Evolutionary conservation across 208 protist genomes (phyloP), one percentile per base, ranked within the genome.

Genomic region (Crithidia brevicula): DNA sequence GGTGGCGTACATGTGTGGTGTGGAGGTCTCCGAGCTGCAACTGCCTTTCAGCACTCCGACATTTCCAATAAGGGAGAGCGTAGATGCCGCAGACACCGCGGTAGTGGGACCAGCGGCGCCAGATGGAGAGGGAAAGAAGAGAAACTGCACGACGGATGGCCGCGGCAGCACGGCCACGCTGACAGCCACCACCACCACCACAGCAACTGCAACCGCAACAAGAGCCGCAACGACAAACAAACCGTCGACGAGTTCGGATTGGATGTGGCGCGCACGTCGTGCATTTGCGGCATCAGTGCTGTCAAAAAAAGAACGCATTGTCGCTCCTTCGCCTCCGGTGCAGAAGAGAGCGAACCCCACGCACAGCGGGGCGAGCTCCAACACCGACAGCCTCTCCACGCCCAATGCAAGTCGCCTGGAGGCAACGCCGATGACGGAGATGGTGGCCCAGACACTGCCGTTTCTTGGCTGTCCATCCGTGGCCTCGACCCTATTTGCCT

Each of bases 391-490:
- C 20, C 27, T 36, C 9, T 27, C 40, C 40, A 25, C 42, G 15
- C 1, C 30, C 3, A 15, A 16, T 13, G 0, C 36, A 2, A 40
- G 16, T 25, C 23, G 31, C 20, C 8, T n/a, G 3, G 47, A 16
- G 47, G 2, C 27, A 23, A 3, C 49, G 49, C 49, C 61, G 33
- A 20, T 49, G 49, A 58, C 61, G 1, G 49, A 27, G 22, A 49
- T 54, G 34, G 61, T 67, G 61, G 61, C 61, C 13, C 46, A 67
- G 36, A n/a, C 61, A 36, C 36, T 67, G 34, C 36, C 49, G 15
- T 67, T 46, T 25, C 49, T 67, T 10, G 46, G 49, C 36, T 67
- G 61, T 22, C 6, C 49, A 4, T 11, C 61, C 6, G 2, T 23
- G 5, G 40, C 4, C 23, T 7, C 15, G 30, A 13, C 40, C 18